Evolutionary conservation across 169 alveolate species (phyloP).

Genomic region (Toxoplasma gondii): DNA sequence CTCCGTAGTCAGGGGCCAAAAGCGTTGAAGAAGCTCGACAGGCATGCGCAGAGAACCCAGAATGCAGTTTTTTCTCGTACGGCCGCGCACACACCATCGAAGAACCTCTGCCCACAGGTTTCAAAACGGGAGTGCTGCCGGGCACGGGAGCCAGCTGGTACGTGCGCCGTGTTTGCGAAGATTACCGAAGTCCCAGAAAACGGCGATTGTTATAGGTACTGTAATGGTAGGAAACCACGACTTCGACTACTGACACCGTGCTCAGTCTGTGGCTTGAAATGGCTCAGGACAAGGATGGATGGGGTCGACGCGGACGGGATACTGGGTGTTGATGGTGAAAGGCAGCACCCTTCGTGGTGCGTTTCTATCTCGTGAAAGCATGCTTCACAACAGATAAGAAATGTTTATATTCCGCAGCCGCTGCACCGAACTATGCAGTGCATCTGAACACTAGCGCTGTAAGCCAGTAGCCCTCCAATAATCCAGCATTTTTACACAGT

Average conservation of each 20-base stretch:
- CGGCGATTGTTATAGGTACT: neutral
- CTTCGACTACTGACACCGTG: neutral
- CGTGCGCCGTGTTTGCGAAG: neutral
- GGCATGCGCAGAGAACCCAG: neutral
- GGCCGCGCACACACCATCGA: slow-evolving; percentile 27
- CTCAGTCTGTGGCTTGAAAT: neutral
- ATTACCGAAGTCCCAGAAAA: neutral
- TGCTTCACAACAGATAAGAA: neutral
- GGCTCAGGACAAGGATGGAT: slow-evolving; percentile 34
- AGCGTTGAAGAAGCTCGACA: neutral
- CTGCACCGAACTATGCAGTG: neutral
- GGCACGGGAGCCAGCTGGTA: slow-evolving; percentile 46
- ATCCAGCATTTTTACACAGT: neutral
- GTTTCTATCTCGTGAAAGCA: neutral
- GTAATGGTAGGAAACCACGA: neutral
- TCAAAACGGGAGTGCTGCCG: neutral
- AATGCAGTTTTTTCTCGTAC: neutral
- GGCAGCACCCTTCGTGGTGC: neutral
- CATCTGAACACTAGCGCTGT: slow-evolving; percentile 5
- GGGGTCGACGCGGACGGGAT: neutral
- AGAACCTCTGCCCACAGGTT: slow-evolving; percentile 30
- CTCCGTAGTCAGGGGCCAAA: neutral
- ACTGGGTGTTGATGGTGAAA: slow-evolving; percentile 29
- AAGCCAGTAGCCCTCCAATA: neutral
- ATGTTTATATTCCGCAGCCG: neutral